Conservation (phyloP, 164 flowering plant species). For the Liriodendron chinense region DNA sequence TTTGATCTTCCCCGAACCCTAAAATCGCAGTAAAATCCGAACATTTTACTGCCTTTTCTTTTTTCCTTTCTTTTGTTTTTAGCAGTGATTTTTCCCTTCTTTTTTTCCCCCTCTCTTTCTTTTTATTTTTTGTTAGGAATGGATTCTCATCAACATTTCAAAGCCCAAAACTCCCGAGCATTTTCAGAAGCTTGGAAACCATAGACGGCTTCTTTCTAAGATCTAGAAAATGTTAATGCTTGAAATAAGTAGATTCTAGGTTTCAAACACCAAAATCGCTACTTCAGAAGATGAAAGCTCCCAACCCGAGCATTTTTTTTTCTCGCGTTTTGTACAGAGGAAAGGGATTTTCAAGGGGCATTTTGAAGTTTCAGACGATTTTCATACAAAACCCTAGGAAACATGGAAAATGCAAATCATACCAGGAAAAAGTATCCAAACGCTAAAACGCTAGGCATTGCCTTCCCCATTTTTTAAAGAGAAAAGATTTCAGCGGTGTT, state of each 20-base stretch:
- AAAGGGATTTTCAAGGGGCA: neutral
- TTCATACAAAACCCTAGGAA: neutral
- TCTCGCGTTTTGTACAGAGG: neutral
- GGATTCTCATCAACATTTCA: neutral
- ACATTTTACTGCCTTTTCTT: too few species aligned
- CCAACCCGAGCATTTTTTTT: neutral
- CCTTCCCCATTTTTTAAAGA: too few species aligned
- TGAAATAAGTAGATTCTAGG: neutral
- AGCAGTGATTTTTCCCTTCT: too few species aligned
- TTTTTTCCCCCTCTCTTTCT: too few species aligned
- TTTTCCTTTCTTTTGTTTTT: too few species aligned
- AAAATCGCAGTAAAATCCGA: too few species aligned
- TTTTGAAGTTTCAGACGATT: neutral
- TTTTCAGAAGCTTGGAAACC: neutral
- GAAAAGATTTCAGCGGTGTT: neutral
- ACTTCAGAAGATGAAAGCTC: neutral
- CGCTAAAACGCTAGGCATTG: neutral
- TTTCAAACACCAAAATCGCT: neutral
- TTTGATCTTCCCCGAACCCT: too few species aligned
- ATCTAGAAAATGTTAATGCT: neutral
- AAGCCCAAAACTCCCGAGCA: neutral
- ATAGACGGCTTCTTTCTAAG: neutral
- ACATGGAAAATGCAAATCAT: neutral
- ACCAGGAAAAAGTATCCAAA: neutral
- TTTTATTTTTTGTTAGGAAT: neutral